Evolutionary conservation across 1,284 basidiomycete genomes (phyloP), one percentile per base, ranked within the genome.

Genomic region (Bjerkandera adusta): DNA sequence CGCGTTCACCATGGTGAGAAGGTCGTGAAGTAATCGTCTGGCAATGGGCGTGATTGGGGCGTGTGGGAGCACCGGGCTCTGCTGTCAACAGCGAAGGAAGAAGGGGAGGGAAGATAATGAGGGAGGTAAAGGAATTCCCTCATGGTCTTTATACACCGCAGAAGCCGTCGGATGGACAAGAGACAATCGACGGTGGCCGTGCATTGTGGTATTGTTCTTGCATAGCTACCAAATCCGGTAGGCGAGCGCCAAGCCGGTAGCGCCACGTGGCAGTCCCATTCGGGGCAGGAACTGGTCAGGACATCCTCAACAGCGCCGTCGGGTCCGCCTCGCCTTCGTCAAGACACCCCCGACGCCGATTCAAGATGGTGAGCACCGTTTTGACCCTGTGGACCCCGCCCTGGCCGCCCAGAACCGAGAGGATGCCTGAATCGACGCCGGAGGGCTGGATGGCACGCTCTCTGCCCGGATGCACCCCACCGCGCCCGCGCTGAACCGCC

Each of bases 301-400:
- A 22, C 20, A 16, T 30, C 38, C 15, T 24, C 46, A 46, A 27
- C 42, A 15, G 21, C 47, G 52, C 54, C 51, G 56, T 53, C 50
- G 52, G 58, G 48, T 52, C 56, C 56, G 49, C 57, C 50, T 48
- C 55, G 40, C 39, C 38, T 42, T 52, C 57, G 51, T 61, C 59
- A 64, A 63, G 58, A 61, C 58, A 26, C 42, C 50, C 56, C 56
- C 58, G 60, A 61, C 51, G 36, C 39, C 48, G 21, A 53, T 57
- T 54, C 57, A 66, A 56, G 53, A 65, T 69, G 68, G 68, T 69
- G 59, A 69, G 68, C 58, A 53, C 36, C 51, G 27, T 48, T 45
- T 39, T 48, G 41, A 29, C 30, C 22, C 10, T 41, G 18, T 38
- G 44, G 44, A 53, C 38, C 37, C 43, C 50, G 37, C 30, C 47